Percentiles rank a stretch among this genome's conserved stretches.
Evolutionary conservation across 2,329 filamentous ascomycete species (phyloP).

Genomic region (Canariomyces notabilis): DNA sequence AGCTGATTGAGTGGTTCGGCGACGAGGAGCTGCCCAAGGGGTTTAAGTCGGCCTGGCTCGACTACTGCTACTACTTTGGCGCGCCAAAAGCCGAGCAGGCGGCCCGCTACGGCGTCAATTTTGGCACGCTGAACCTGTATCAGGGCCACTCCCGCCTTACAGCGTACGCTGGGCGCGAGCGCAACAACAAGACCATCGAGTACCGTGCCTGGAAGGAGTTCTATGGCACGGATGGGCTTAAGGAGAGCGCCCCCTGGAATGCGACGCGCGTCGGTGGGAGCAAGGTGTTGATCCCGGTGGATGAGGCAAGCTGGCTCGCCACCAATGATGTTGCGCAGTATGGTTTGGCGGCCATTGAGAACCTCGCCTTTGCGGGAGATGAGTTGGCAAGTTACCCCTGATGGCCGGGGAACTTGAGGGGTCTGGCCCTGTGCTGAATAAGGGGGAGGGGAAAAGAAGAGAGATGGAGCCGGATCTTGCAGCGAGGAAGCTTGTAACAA

Average conservation of each 20-base stretch:
- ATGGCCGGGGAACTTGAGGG: too few species aligned
- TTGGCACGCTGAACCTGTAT: conserved; percentile 42
- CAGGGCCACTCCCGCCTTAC: conserved; percentile 57
- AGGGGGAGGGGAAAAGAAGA: too few species aligned
- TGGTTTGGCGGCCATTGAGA: conserved; percentile 52
- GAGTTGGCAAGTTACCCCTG: too few species aligned
- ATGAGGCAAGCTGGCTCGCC: conserved; percentile 53
- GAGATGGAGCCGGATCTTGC: too few species aligned
- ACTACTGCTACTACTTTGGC: conserved; percentile 56
- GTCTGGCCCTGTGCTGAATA: too few species aligned
- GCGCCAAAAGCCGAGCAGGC: conserved; percentile 45
- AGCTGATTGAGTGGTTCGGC: conserved; percentile 46
- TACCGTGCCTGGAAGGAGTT: conserved; percentile 50
- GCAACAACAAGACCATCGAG: conserved; percentile 43
- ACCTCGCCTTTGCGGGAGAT: conserved; percentile 38
- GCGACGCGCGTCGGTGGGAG: conserved; percentile 39
- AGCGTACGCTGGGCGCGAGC: conserved; percentile 45
- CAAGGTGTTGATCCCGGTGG: conserved; percentile 41
- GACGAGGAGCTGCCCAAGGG: conserved; percentile 40
- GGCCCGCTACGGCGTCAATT: conserved; percentile 47
- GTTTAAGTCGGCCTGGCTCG: conserved; percentile 52
- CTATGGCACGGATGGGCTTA: conserved; percentile 43
- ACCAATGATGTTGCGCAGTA: conserved; percentile 55
- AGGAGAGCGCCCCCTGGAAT: conserved; percentile 33
- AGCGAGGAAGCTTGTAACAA: too few species aligned